Base-by-base conservation (phyloP, 441 rosid genomes). In the Macaranga tanarius region DNA sequence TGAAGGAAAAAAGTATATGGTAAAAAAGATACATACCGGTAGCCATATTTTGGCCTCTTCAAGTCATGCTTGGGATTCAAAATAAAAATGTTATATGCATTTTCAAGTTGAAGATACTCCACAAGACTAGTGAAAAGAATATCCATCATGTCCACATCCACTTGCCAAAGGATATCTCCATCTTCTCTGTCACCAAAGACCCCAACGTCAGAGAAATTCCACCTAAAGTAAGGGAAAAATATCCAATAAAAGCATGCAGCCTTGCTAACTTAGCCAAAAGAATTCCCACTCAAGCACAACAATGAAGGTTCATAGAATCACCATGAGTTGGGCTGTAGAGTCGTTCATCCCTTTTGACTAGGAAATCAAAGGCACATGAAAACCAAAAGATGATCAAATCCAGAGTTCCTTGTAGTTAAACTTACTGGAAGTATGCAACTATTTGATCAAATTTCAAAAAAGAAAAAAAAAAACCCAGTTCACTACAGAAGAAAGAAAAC, bases 61-160 rank as follows among this genome's bases (percentile, higher is more conserved):
- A 56, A 8, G 54, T 80, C 87, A 75, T 58, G 85, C 77, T 86
- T 89, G 65, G 94, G 97, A 80, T 96, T 96, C 86, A 96, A 80
- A 79, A 96, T 74, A 76, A 96, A 93, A 79, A 96, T 76, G 76
- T 92, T 96, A 83, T 92, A 96, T 26, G 93, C 94, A 81, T 86
- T 89, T 72, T 76, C 97, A 69, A 96, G 90, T 76, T 92, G 93
- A 83, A 93, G 94, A 82, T 92, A 93, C 65, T 89, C 92, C 38
- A 89, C 93, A 76, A 96, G 97, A 86, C 98, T 89, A 75, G 87
- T 62, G 83, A 93, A 88, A 80, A 96, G 83, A 84, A 82, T 82
- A 76, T 88, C 99, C 91, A 93, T 83, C 93, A 86, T 79, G 72
- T 90, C 97, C 73, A 81, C 77, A 80, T 96, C 98, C 77, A 96